phyloP scores from a whole-genome alignment of 2,329 filamentous ascomycete species.

The Diaporthe sp. region DNA sequence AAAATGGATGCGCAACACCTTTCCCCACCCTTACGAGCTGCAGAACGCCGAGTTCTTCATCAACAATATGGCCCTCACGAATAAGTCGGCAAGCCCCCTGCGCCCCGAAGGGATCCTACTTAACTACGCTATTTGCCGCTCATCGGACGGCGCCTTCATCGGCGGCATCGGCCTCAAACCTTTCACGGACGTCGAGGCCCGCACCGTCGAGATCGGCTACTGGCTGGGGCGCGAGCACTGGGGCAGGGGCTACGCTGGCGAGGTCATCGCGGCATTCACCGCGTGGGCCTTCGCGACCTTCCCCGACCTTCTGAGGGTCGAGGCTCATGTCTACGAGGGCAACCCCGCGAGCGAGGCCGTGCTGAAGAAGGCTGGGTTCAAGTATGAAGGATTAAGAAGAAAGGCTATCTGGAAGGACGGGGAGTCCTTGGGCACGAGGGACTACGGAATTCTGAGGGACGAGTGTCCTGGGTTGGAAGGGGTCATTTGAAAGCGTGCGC shows the following conservation, averaged over 20 bases:
- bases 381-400: conserved; percentile 57
- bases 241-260: conserved; percentile 60
- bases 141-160: conserved; percentile 49
- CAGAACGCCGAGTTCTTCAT: conserved; percentile 55
- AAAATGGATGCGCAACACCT: conserved; percentile 56
- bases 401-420: conserved; percentile 58
- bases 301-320: conserved; percentile 55
- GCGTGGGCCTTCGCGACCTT: conserved; percentile 59
- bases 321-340: conserved; percentile 52
- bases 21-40: conserved; percentile 60
- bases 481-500: conserved; percentile 7
- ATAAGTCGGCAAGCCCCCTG: conserved; percentile 44
- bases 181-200: conserved; percentile 53
- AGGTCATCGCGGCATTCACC: conserved; percentile 53
- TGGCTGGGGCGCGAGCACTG: conserved; percentile 57
- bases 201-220: conserved; percentile 64
- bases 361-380: conserved; percentile 57
- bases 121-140: conserved; percentile 51
- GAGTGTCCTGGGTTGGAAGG: conserved; percentile 46
- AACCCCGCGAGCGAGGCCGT: conserved; percentile 59
- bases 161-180: conserved; percentile 57
- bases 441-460: conserved; percentile 55
- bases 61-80: conserved; percentile 36
- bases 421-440: conserved; percentile 50
- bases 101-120: conserved; percentile 46